phyloP scores from a whole-genome alignment of 2,329 filamentous ascomycete genomes.

The Xylariales sp. region DNA sequence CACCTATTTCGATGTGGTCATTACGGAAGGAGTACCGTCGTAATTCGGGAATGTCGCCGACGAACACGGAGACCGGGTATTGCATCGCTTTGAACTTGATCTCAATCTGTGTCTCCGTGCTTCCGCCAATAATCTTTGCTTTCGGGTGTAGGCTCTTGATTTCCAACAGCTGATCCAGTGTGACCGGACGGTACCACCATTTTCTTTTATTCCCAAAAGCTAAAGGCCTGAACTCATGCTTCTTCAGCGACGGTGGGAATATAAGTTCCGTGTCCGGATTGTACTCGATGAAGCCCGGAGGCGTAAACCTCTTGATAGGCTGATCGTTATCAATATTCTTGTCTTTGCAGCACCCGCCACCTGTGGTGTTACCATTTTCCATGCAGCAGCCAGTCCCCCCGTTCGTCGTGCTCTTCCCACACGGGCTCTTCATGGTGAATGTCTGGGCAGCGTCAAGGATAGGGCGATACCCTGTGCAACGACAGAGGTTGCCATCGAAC shows the following conservation, averaged over 20 bases:
- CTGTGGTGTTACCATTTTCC: slow-evolving; percentile 66
- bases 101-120: slow-evolving; percentile 97
- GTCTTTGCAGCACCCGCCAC: slow-evolving; percentile 77
- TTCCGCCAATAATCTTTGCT: slow-evolving; percentile 94
- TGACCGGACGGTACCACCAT: slow-evolving; percentile 91
- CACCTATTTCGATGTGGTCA: slow-evolving; percentile 88
- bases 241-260: slow-evolving; percentile 86
- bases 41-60: slow-evolving; percentile 92
- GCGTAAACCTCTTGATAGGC: slow-evolving; percentile 77
- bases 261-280: slow-evolving; percentile 94
- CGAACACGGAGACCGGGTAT: slow-evolving; percentile 89
- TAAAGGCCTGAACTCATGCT: slow-evolving; percentile 82
- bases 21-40: slow-evolving; percentile 83
- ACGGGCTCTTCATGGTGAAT: slow-evolving; percentile 72
- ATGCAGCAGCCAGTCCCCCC: slow-evolving; percentile 76
- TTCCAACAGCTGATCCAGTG: slow-evolving; percentile 85
- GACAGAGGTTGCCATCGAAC: slow-evolving; percentile 95
- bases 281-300: slow-evolving; percentile 93
- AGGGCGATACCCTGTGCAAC: slow-evolving; percentile 94
- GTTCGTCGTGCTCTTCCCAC: slow-evolving; percentile 62
- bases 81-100: slow-evolving; percentile 97
- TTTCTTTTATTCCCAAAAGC: slow-evolving; percentile 95
- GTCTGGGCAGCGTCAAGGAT: slow-evolving; percentile 95
- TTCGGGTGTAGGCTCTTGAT: slow-evolving; percentile 88
- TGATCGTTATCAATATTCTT: slow-evolving; percentile 61